These are phyloP conservation scores for Glaciozyma antarctica DNA, from an alignment of 768 basidiomycete species.

Conservation along the genomic window DNA sequence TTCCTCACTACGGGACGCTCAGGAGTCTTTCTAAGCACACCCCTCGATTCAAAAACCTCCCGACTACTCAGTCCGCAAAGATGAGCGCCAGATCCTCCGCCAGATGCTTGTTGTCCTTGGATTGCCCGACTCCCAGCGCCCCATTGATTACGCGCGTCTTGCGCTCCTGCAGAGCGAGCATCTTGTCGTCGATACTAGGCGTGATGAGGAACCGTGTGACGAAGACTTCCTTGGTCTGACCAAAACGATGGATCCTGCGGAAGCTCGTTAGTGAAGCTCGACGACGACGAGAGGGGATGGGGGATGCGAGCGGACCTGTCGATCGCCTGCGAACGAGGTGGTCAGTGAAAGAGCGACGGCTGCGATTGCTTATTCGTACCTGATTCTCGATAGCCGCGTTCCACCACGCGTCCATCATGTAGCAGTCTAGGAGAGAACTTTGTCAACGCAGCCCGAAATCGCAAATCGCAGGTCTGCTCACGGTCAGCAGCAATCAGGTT, in stretches of 20 bases:
- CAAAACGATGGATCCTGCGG: constrained; percentile 32
- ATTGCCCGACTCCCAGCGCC: constrained; percentile 56
- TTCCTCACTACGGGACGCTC: too few relatives aligned
- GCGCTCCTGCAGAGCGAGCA: constrained; percentile 60
- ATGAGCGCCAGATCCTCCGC: constrained; percentile 73
- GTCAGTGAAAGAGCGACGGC: neutral
- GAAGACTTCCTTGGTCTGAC: constrained; percentile 32
- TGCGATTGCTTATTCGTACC: neutral
- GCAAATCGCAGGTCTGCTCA: neutral
- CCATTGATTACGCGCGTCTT: constrained; percentile 81
- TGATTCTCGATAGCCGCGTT: constrained; percentile 21
- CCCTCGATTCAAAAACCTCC: too few relatives aligned
- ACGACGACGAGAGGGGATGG: too few relatives aligned
- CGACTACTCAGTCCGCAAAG: constrained; percentile 47
- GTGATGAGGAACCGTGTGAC: constrained; percentile 30
- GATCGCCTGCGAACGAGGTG: neutral
- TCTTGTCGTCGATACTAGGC: constrained; percentile 34
- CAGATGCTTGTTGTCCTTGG: constrained; percentile 55
- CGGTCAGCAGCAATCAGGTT: constrained; percentile 4
- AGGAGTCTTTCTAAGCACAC: neutral
- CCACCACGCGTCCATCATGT: constrained; percentile 33
- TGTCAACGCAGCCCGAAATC: neutral
- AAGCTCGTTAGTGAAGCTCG: constrained; percentile 30
- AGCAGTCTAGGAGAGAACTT: constrained; percentile 34
- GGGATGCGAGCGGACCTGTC: neutral